Base-by-base conservation (phyloP, 257 asterid species). In the Ilex aquifolium region DNA sequence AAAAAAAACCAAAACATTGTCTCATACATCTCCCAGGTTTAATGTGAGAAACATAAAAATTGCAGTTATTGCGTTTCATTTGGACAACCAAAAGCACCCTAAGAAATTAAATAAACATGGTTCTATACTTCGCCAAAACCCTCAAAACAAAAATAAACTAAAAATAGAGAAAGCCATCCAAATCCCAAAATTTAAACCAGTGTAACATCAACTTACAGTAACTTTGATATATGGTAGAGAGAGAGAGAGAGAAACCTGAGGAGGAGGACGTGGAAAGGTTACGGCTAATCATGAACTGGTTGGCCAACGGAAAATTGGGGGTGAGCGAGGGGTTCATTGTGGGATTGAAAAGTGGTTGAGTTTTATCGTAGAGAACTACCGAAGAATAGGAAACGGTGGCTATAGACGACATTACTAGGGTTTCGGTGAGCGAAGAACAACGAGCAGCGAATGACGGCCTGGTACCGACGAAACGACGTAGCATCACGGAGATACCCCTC, bases 371-470 rank as follows among this genome's bases (percentile, higher is more conserved):
- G 57, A 87, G 63, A 49, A 77, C 62, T 53, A 84, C 40, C 9
- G 90, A 75, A 50, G 85, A 79, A 76, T 72, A 85, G 0, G 97
- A 86, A 7, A 79, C 85, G 31, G 91, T 78, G 73, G 88, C 92
- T 4, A 82, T 87, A 40, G 95, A 73, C 57, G 95, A 85, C 42
- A 88, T 67, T 58, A 82, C 60, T 29, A 87, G 71, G 65, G 83
- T 74, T 48, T 84, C 85, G 42, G 62, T 53, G 36, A 83, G 71
- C 9, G 85, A 65, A 30, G 83, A 80, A 8, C 79, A 70, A 32
- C 79, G 73, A 42, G 79, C 76, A n/a, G 63, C 6, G 59, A 65
- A 60, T 39, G 72, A 56, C 5, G 67, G 66, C 57, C 80, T 58
- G 44, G 73, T 57, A 72, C 79, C 64, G 2, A 65, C 62, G n/a